Base-by-base conservation (phyloP, 257 asterid genomes). In the Leptodermis oblonga region DNA sequence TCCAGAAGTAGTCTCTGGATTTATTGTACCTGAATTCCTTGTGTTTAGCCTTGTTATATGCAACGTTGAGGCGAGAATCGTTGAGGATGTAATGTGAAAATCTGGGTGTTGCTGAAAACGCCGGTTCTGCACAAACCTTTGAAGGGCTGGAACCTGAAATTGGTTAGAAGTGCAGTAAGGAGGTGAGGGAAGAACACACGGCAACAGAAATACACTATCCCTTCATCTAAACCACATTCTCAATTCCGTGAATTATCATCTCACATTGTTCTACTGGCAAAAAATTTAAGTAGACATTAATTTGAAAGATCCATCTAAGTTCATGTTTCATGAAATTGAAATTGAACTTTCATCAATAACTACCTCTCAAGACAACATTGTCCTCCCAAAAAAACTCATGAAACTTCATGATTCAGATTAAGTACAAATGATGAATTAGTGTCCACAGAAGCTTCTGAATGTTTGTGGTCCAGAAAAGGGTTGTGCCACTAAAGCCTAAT, bases 61-160 rank as follows among this genome's bases (percentile, higher is more conserved):
- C 65, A 93, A 65, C 20, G 99, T 89, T 64, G 99, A 93, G 56
- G 99, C 97, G 33, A 93, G 97, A 70, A 93, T 80, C 20, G 99
- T 93, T 36, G 95, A 87, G 66, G 99, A 93, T 68, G 96, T 87
- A 65, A 93, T 90, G 67, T 91, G 99, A 72, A 90, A 93, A 80
- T 89, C 96, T 14, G 97, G 96, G 67, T 93, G 96, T 82, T 88
- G 99, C 85, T 88, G 97, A 76, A 93, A 82, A 67, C 97, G 78
- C 5, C 91, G 88, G 71, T 83, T 90, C 81, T 90, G 99, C 87
- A 90, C 84, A 79, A 83, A 93, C 82, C 97, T 88, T 82, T 89
- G 99, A 79, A 93, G 74, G 59, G 99, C 97, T 3, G 99, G 99
- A 71, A 93, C 96, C 99, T 93, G 87, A 42, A 9, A 61, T 18